These are phyloP conservation scores for Fistulina hepatica DNA, from an alignment of 1,284 basidiomycete genomes.

Conservation along the genomic window DNA sequence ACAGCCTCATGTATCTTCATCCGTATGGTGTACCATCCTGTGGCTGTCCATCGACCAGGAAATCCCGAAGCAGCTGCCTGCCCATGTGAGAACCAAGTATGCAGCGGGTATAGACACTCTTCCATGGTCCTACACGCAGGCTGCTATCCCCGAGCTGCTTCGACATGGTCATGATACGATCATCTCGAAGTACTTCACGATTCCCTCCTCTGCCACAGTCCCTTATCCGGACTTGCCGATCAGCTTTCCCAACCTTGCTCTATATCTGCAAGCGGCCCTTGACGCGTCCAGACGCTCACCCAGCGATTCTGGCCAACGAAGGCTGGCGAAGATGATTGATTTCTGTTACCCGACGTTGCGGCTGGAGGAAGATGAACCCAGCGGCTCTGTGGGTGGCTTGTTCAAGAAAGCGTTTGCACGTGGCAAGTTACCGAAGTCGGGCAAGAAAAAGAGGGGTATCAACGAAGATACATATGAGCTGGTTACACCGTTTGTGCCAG, in stretches of 20 bases:
- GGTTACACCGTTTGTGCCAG: conserved; percentile 68
- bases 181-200: conserved; percentile 57
- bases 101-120: conserved; percentile 48
- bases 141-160: conserved; percentile 46
- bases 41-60: conserved; percentile 68
- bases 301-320: conserved; percentile 47
- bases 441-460: conserved; percentile 31
- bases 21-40: conserved; percentile 59
- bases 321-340: conserved; percentile 56
- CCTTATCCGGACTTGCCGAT: conserved; percentile 64
- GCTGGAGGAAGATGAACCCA: conserved; percentile 28
- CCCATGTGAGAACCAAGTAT: conserved; percentile 36
- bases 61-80: conserved; percentile 35
- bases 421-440: conserved; percentile 30
- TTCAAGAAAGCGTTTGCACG: conserved; percentile 54
- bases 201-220: conserved; percentile 45
- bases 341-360: conserved; percentile 44
- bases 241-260: conserved; percentile 58
- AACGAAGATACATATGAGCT: conserved; percentile 71
- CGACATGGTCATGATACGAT: conserved; percentile 49
- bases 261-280: conserved; percentile 60
- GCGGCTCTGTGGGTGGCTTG: conserved; percentile 34
- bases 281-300: conserved; percentile 52
- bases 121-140: conserved; percentile 60
- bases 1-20: conserved; percentile 46